Evolutionary conservation across 331 rosid species (phyloP), one percentile per base, ranked within the genome.

Genomic region (Stylosanthes scabra): DNA sequence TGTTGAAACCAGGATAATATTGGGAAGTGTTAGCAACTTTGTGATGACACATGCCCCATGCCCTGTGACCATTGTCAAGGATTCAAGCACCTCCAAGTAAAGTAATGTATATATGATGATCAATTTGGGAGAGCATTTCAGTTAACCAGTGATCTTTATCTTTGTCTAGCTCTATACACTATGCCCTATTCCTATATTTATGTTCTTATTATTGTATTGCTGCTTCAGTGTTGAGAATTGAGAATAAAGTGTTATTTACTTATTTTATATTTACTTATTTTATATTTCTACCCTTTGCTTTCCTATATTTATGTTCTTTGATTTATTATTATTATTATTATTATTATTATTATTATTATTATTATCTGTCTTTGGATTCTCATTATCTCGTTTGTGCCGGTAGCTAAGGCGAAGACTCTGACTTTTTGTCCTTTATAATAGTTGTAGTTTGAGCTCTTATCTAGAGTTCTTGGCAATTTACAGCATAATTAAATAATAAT

Each of bases 1-100:
- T n/a, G n/a, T n/a, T n/a, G 28, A 5, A 42, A 65, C 85, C 86
- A 94, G 99, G 93, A 85, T 91, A 59, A 11, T 94, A 34, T 10
- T 91, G 74, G 99, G 97, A 76, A 91, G 97, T 81, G 96, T 94
- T 57, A 94, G 99, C 95, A 89, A 85, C 86, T 86, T 82, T 70
- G 84, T 89, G 78, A 60, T 89, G 41, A 50, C 80, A 1, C 80
- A 91, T 68, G 90, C 97, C 50, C 14, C 95, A 61, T 89, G 96
- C 81, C 96, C 97, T 6, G 97, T 94, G 47, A 89, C 91, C 20
- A 74, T 94, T 10, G 90, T 94, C 47, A 94, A 89, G 87, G 93
- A 91, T 44, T 60, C 83, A 11, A 83, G 77, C 78, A 5, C 25
- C 64, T 47, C 9, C 63, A 50, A 39, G 41, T 75, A 74, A 31